Evolutionary conservation across 2,329 filamentous ascomycete genomes (phyloP).

Genomic region (Cadophora sp.): DNA sequence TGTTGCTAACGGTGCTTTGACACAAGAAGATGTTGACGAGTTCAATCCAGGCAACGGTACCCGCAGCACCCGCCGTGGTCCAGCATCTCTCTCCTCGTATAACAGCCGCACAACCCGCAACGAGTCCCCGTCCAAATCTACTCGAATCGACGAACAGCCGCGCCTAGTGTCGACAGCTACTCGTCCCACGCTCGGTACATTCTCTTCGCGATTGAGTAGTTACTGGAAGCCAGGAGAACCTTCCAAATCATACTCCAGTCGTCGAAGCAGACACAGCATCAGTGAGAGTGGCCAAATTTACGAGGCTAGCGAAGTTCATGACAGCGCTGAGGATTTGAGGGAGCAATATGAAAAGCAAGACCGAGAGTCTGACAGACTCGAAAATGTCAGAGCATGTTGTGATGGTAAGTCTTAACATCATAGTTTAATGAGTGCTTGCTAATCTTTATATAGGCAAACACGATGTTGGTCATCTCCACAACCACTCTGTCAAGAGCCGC

Average conservation of each 20-base stretch:
- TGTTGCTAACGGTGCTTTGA: slow-evolving; percentile 60
- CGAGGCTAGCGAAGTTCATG: slow-evolving; percentile 64
- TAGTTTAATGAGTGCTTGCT: slow-evolving; percentile 26
- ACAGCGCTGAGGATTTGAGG: slow-evolving; percentile 84
- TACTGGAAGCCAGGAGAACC: slow-evolving; percentile 56
- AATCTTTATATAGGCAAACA: slow-evolving; percentile 67
- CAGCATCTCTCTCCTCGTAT: slow-evolving; percentile 78
- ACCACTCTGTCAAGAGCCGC: slow-evolving; percentile 55
- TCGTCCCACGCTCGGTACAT: slow-evolving; percentile 51
- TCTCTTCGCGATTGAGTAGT: slow-evolving; percentile 67
- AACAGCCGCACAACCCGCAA: slow-evolving; percentile 75
- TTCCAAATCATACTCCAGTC: slow-evolving; percentile 49
- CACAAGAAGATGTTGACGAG: slow-evolving; percentile 72
- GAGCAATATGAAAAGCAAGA: slow-evolving; percentile 81
- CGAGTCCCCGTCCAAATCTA: slow-evolving; percentile 61
- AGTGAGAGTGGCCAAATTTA: slow-evolving; percentile 56
- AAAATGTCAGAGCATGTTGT: slow-evolving; percentile 97
- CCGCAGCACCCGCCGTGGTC: slow-evolving; percentile 59
- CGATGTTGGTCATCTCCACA: slow-evolving; percentile 69
- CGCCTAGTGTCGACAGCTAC: slow-evolving; percentile 37
- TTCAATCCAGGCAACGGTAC: slow-evolving; percentile 72
- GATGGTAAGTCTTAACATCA: slow-evolving; percentile 73
- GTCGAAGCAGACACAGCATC: slow-evolving; percentile 59
- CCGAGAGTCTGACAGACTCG: slow-evolving; percentile 77
- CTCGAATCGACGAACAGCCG: slow-evolving; percentile 41